phyloP scores from a whole-genome alignment of 768 basidiomycete species.

The Cytidiella melzeri region DNA sequence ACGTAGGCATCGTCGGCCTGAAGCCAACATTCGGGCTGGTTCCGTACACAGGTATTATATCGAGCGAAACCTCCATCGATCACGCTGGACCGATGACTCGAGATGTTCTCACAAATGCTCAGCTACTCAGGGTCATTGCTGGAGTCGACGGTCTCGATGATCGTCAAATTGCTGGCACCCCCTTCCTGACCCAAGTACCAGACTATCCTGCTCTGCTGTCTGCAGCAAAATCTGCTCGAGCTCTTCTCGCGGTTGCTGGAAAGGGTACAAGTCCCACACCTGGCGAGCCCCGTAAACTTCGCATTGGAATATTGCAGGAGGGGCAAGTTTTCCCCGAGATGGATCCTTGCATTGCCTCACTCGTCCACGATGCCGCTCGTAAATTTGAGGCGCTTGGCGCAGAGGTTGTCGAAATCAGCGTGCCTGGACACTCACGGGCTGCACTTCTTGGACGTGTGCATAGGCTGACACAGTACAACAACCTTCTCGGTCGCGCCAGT shows the following conservation, averaged over 20 bases:
- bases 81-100: constrained; percentile 36
- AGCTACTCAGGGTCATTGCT: constrained; percentile 36
- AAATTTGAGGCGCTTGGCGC: constrained; percentile 34
- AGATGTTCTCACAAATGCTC: constrained; percentile 34
- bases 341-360: constrained; percentile 30
- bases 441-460: constrained; percentile 13
- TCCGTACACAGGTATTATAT: constrained; percentile 40
- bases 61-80: constrained; percentile 34
- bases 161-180: constrained; percentile 29
- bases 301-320: constrained; percentile 37
- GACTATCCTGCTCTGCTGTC: constrained; percentile 23
- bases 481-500: constrained; percentile 14
- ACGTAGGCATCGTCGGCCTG: constrained; percentile 38
- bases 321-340: constrained; percentile 28
- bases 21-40: constrained; percentile 39
- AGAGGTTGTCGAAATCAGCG: constrained; percentile 33
- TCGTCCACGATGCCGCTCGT: constrained; percentile 28
- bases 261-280: constrained; percentile 6
- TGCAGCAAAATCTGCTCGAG: constrained; percentile 12
- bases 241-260: constrained; percentile 9
- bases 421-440: constrained; percentile 31
- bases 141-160: constrained; percentile 41
- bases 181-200: constrained; percentile 29
- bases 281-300: constrained; percentile 20
- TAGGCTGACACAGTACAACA: constrained; percentile 12